Evolutionary conservation across 352 stramenopile genomes (phyloP), one percentile per base, ranked within the genome.

Genomic region (Nothophytophthora sp.): DNA sequence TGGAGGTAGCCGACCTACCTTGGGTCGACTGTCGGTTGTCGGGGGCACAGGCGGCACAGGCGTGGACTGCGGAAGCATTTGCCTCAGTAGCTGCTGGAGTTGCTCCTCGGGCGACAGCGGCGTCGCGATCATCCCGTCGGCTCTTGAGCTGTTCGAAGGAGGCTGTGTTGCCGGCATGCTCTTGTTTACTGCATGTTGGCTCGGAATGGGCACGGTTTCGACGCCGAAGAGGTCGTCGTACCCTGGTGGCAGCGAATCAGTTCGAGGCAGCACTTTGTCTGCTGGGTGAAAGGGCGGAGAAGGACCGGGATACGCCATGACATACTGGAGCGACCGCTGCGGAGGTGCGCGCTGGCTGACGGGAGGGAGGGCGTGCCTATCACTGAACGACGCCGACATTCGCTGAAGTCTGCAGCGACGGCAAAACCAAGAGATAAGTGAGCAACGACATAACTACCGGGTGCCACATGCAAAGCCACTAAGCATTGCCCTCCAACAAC

Each of bases 201-300:
- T 24, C 15, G 58, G 28, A 8, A 78, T 60, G 1, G 63, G 22
- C 0, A 87, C 47, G 1, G 73, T 89, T 50, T 89, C 76, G 24
- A 89, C 72, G 1, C 73, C 78, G 30, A 89, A 89, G 5, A 89
- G 45, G 25, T 87, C 78, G 34, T 84, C 55, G 40, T 87, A 87
- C 0, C 67, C 58, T 42, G 78, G 75, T 9, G 78, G 76, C 8
- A 63, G 78, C 0, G 73, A 76, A 9, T 61, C 30, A 0, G 75
- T 69, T 40, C 73, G 67, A 3, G 36, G 44, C 19, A 53, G 50
- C 0, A 37, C 5, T 13, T 10, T 24, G 15, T 63, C 55, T 10
- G 32, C 53, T 10, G 13, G 29, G 28, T 67, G 50, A n/a, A 63
- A 60, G 16, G 44, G 63, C 5, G 50, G 36, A 1, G 38, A 25